Evolutionary conservation across 208 protist genomes (phyloP).

Genomic region (Wallacemonas rigidus): DNA sequence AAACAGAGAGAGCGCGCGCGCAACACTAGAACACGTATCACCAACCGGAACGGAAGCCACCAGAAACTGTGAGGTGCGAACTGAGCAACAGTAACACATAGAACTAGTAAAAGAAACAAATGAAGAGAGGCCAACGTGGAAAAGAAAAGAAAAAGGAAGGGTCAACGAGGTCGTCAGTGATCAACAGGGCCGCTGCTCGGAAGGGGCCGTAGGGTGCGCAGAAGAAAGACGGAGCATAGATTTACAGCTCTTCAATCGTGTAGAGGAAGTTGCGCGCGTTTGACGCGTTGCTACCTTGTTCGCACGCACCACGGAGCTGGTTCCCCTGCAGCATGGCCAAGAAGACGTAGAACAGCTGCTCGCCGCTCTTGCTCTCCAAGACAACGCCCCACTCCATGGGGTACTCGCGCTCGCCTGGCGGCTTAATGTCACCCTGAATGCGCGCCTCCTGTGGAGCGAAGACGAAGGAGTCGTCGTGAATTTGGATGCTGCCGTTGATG

Average conservation of each 20-base stretch:
- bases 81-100: too few species aligned
- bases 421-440: constrained; percentile 83
- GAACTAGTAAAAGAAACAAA: too few species aligned
- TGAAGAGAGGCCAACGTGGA: too few species aligned
- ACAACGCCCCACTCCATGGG: constrained; percentile 88
- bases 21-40: too few species aligned
- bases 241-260: constrained; percentile 80
- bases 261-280: constrained; percentile 85
- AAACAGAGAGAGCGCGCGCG: too few species aligned
- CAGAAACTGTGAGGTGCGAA: too few species aligned
- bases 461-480: constrained; percentile 54
- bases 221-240: too few species aligned
- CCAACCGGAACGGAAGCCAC: too few species aligned
- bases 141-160: too few species aligned
- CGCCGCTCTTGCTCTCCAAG: constrained; percentile 48
- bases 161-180: too few species aligned
- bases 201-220: too few species aligned
- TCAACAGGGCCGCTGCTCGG: too few species aligned
- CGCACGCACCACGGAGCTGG: constrained; percentile 79
- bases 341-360: constrained; percentile 83
- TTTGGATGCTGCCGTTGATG: constrained; percentile 71
- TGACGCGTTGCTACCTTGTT: constrained; percentile 43
- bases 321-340: constrained; percentile 84
- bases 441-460: constrained; percentile 76
- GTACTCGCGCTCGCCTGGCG: constrained; percentile 76